Base-by-base conservation (phyloP, 2,329 filamentous ascomycete species). In the Botrytis paeoniae region DNA sequence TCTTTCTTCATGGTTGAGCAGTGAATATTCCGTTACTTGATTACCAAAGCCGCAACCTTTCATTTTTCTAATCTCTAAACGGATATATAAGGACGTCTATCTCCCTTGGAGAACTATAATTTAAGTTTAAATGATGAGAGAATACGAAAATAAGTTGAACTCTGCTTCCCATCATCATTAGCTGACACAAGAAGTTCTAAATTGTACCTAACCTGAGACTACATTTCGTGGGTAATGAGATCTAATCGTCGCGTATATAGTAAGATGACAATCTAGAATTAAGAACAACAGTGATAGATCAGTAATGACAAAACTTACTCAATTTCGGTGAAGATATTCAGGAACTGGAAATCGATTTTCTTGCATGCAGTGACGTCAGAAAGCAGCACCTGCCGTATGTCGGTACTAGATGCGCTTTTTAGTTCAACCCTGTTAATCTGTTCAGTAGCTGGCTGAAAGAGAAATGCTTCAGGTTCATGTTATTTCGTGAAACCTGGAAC, bases 221-320 rank as follows among this genome's bases (percentile, higher is more conserved):
- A 37, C 4, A 20, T 0, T 25, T 14, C 1, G 20, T 2, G 22
- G 16, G 0, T 4, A 37, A 37, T 25, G 2, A 59, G 3, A 0
- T 54, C 29, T 7, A 1, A 59, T 2, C 9, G 10, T 12, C 0
- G 20, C 2, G 9, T 25, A 20, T 37, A 25, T 37, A 14, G 9
- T 37, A 32, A 25, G 9, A 61, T 37, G 35, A 7, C 2, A 7
- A 37, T 4, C 20, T 61, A 37, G 1, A 22, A 25, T 14, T 5
- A 14, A 37, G 0, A 20, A 0, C 1, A 37, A 14, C 18, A 14
- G 20, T 12, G 32, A 60, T 16, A 22, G 2, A 6, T 8, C 4
- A 37, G n/a, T 25, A 6, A 37, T 1, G 8, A 35, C 4, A 7
- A 37, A 8, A 37, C 4, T 16, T 12, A 10, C 12, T 10, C 18